These are phyloP conservation scores for Cyphellophora europaea DNA, from an alignment of 2,329 filamentous ascomycete genomes.

Conservation along the genomic window DNA sequence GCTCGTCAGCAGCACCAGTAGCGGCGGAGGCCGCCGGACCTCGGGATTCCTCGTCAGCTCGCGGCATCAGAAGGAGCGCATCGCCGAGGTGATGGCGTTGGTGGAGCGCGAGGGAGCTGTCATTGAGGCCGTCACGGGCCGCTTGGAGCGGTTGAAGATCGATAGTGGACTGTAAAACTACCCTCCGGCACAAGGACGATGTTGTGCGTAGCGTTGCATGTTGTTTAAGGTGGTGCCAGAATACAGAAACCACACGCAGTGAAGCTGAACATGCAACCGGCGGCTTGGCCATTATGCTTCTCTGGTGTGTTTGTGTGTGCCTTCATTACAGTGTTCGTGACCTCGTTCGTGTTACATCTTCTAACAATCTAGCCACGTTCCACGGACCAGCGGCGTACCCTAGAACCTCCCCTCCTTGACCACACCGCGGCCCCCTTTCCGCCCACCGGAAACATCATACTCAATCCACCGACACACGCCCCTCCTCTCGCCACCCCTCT, in stretches of 20 bases:
- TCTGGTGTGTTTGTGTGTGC: too few relatives aligned
- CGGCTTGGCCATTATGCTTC: too few relatives aligned
- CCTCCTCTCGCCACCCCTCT: constrained; percentile 33
- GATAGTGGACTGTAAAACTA: constrained; percentile 3
- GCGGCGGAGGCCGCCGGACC: background rate
- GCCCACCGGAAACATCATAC: constrained; percentile 59
- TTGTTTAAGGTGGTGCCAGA: too few relatives aligned
- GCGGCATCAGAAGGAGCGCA: constrained; percentile 34
- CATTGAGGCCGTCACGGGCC: constrained; percentile 17
- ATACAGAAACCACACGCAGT: too few relatives aligned
- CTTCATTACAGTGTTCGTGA: too few relatives aligned
- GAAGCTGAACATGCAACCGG: too few relatives aligned
- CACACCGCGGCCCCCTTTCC: constrained; percentile 48
- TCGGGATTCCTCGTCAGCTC: constrained; percentile 7
- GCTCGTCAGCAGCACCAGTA: constrained; percentile 1
- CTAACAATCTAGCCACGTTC: too few relatives aligned
- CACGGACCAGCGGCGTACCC: too few relatives aligned
- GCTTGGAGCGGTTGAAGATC: constrained; percentile 14
- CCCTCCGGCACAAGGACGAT: too few relatives aligned
- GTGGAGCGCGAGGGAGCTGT: constrained; percentile 35
- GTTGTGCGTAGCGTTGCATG: too few relatives aligned
- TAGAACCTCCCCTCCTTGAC: constrained; percentile 55
- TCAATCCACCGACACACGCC: constrained; percentile 76
- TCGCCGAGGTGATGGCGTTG: constrained; percentile 40
- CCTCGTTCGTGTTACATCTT: too few relatives aligned